Conservation (phyloP, 306 rosid species). For the Begonia peltatifolia region DNA sequence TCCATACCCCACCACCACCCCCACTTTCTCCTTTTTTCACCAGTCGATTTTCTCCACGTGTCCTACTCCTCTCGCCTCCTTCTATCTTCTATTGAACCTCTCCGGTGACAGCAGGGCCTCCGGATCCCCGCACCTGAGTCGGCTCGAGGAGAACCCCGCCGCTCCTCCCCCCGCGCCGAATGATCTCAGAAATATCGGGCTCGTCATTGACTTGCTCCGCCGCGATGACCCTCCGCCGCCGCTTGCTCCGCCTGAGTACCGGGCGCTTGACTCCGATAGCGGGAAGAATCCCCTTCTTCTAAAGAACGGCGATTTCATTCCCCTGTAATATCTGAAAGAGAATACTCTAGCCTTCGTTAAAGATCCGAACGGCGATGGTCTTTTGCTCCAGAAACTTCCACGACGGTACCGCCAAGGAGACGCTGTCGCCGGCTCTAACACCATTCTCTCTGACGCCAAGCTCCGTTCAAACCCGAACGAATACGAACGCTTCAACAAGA, state of each 20-base stretch:
- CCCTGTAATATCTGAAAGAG: slow-evolving; percentile 66
- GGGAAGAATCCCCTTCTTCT: slow-evolving; percentile 72
- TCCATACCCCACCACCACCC: slow-evolving; percentile 25
- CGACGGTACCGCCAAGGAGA: slow-evolving; percentile 73
- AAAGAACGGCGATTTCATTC: slow-evolving; percentile 82
- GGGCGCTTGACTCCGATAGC: slow-evolving; percentile 62
- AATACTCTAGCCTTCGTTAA: slow-evolving; percentile 58
- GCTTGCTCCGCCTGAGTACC: slow-evolving; percentile 37
- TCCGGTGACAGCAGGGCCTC: slow-evolving; percentile 95
- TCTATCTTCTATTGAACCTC: slow-evolving; percentile 54
- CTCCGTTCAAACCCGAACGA: slow-evolving; percentile 86
- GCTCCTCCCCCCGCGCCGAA: slow-evolving; percentile 23
- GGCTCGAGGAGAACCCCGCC: slow-evolving; percentile 65
- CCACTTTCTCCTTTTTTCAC: slow-evolving; percentile 1
- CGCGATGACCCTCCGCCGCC: slow-evolving; percentile 47
- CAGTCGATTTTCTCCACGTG: slow-evolving; percentile 40
- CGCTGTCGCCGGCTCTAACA: slow-evolving; percentile 53
- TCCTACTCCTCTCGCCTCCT: not conserved
- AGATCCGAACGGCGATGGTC: slow-evolving; percentile 76
- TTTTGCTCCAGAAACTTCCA: slow-evolving; percentile 66
- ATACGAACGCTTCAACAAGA: slow-evolving; percentile 60
- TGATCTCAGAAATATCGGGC: slow-evolving; percentile 73
- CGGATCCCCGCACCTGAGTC: slow-evolving; percentile 86
- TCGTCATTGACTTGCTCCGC: slow-evolving; percentile 72
- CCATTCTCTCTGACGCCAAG: slow-evolving; percentile 58